phyloP scores from a whole-genome alignment of 2,329 filamentous ascomycete genomes.

The Fusarium foetens region DNA sequence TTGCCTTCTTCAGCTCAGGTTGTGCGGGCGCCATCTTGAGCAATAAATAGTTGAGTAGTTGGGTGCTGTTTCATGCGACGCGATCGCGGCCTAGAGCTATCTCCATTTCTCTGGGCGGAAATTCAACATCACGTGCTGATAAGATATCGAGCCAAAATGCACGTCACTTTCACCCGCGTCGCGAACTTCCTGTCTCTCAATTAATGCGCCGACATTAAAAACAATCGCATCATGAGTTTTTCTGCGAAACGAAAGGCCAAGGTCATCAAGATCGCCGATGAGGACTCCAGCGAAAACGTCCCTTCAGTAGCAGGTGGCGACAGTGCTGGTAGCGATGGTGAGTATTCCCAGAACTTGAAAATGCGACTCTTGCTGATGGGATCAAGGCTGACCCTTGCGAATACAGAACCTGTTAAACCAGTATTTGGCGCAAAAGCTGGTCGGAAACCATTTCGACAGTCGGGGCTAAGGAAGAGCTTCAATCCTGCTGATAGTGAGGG shows the following conservation, averaged over 20 bases:
- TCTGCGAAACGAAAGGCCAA: slow-evolving; percentile 74
- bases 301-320: slow-evolving; percentile 38
- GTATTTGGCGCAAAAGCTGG: slow-evolving; percentile 56
- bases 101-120: slow-evolving; percentile 37
- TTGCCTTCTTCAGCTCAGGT: slow-evolving; percentile 97
- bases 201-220: slow-evolving; percentile 13
- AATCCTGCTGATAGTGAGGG: slow-evolving; percentile 55
- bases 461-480: slow-evolving; percentile 66
- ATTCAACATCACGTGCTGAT: slow-evolving; percentile 59
- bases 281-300: slow-evolving; percentile 53
- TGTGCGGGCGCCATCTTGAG: slow-evolving; percentile 95
- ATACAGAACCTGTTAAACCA: slow-evolving; percentile 50
- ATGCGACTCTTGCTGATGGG: slow-evolving; percentile 48
- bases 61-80: slow-evolving; percentile 44
- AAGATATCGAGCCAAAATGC: slow-evolving; percentile 51
- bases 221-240: slow-evolving; percentile 61
- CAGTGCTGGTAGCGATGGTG: slow-evolving; percentile 51
- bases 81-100: slow-evolving; percentile 43
- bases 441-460: slow-evolving; percentile 67
- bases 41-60: slow-evolving; percentile 42
- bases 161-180: slow-evolving; percentile 37
- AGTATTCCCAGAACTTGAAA: slow-evolving; percentile 41
- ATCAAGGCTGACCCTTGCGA: slow-evolving; percentile 49
- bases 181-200: slow-evolving; percentile 6
- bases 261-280: slow-evolving; percentile 77